These are phyloP conservation scores for Xylariaceae sp. DNA, from an alignment of 2,329 filamentous ascomycete species.

Conservation along the genomic window DNA sequence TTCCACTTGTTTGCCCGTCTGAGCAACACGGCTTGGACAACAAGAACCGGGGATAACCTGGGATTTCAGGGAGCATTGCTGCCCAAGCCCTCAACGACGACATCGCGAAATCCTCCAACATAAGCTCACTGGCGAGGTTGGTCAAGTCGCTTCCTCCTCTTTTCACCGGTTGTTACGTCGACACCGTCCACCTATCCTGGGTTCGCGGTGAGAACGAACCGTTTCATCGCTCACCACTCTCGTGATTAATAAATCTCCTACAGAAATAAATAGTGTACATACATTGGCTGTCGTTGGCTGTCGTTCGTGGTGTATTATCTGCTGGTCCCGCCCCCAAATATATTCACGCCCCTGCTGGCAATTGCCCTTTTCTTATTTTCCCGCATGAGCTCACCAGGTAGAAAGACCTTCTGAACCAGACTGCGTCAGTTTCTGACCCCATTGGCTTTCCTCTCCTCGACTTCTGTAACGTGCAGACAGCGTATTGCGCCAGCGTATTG, in stretches of 20 bases:
- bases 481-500: slow-evolving; percentile 25
- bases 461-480: slow-evolving; percentile 26
- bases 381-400: slow-evolving; percentile 28
- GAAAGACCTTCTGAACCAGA: slow-evolving; percentile 22
- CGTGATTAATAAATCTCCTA: slow-evolving; percentile 9
- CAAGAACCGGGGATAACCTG: slow-evolving; percentile 31
- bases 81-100: slow-evolving; percentile 36
- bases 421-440: slow-evolving; percentile 19
- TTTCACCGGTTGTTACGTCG: slow-evolving; percentile 16
- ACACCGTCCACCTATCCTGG: slow-evolving; percentile 6
- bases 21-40: slow-evolving; percentile 16
- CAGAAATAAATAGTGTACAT: neutral
- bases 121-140: slow-evolving; percentile 30
- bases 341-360: slow-evolving; percentile 19
- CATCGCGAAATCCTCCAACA: slow-evolving; percentile 34
- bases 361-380: slow-evolving; percentile 19
- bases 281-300: slow-evolving; percentile 4
- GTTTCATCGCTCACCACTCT: slow-evolving; percentile 15
- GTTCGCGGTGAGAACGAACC: neutral
- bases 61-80: slow-evolving; percentile 36
- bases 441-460: slow-evolving; percentile 21
- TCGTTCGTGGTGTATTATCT: slow-evolving; percentile 21
- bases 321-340: slow-evolving; percentile 24
- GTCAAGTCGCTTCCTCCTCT: slow-evolving; percentile 26
- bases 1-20: slow-evolving; percentile 26